These are phyloP conservation scores for Auriscalpium vulgare DNA, from an alignment of 768 basidiomycete species.

Conservation along the genomic window DNA sequence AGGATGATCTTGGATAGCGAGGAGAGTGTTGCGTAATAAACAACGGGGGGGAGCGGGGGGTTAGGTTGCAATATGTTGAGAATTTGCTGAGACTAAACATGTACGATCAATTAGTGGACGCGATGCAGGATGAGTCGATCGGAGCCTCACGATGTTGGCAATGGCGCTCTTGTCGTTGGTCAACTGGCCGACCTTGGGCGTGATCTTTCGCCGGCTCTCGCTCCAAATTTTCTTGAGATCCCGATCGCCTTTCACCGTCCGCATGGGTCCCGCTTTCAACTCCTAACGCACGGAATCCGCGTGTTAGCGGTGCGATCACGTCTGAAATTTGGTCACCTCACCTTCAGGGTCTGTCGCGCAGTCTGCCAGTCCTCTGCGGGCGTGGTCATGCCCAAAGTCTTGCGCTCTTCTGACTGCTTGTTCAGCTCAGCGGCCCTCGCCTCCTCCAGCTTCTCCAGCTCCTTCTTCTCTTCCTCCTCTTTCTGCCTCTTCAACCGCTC, in stretches of 20 bases:
- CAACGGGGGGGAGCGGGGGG: slow-evolving; percentile 21
- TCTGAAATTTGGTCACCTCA: slow-evolving; percentile 20
- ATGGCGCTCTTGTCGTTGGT: slow-evolving; percentile 64
- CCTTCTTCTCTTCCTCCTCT: slow-evolving; percentile 27
- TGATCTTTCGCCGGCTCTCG: slow-evolving; percentile 66
- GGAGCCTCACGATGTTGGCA: slow-evolving; percentile 48
- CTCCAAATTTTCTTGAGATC: slow-evolving; percentile 54
- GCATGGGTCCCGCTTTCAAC: slow-evolving; percentile 60
- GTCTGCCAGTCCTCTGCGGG: slow-evolving; percentile 59
- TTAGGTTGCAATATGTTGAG: slow-evolving; percentile 32
- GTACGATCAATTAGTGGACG: slow-evolving; percentile 13
- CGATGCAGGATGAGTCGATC: slow-evolving; percentile 4
- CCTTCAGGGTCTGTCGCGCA: slow-evolving; percentile 47
- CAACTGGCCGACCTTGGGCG: slow-evolving; percentile 81
- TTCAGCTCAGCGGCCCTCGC: slow-evolving; percentile 30
- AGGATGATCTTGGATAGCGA: slow-evolving; percentile 86
- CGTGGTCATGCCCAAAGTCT: slow-evolving; percentile 42
- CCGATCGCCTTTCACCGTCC: slow-evolving; percentile 51
- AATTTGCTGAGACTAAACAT: slow-evolving; percentile 32
- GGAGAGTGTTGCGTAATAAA: slow-evolving; percentile 74
- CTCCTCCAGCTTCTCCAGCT: slow-evolving; percentile 22
- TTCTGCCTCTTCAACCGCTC: slow-evolving; percentile 28
- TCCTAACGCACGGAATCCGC: slow-evolving; percentile 28
- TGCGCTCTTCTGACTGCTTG: slow-evolving; percentile 32
- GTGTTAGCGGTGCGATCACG: slow-evolving; percentile 11